phyloP scores from a whole-genome alignment of 2,329 filamentous ascomycete species.

The Talaromyces sp. region DNA sequence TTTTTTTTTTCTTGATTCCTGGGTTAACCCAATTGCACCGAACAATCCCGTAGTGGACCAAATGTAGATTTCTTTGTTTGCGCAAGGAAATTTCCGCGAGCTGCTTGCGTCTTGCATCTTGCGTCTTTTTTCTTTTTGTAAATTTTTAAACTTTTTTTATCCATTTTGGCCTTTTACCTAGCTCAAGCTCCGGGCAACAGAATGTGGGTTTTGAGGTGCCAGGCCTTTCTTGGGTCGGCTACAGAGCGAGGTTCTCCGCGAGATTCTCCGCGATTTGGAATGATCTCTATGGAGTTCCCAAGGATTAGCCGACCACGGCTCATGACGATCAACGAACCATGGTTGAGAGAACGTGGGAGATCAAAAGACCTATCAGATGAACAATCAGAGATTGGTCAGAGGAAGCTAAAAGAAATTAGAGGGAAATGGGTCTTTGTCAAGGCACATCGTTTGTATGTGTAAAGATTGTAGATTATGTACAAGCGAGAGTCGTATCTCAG shows the following conservation, averaged over 20 bases:
- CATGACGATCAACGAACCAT: constrained; percentile 2
- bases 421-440: background rate
- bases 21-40: too few species aligned
- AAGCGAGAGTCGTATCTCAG: constrained; percentile 4
- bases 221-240: background rate
- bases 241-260: constrained; percentile 1
- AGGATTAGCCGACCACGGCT: constrained; percentile 3
- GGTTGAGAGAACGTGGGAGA: background rate
- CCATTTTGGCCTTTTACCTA: background rate
- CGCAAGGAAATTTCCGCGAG: too few species aligned
- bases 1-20: too few species aligned
- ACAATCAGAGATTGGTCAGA: background rate
- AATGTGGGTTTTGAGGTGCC: background rate
- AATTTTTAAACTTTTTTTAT: background rate
- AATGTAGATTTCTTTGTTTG: too few species aligned
- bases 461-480: background rate
- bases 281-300: background rate
- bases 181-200: background rate
- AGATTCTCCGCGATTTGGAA: constrained; percentile 6
- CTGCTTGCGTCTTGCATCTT: too few species aligned
- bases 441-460: background rate
- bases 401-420: background rate
- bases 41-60: too few species aligned
- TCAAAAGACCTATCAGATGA: background rate
- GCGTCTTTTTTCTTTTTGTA: too few species aligned